A percentile compares a stretch with the other conserved stretches of the same genome.
Evolutionary conservation across 148 eudicot genomes (phyloP).

Genomic region (Vaccinium corymbosum): DNA sequence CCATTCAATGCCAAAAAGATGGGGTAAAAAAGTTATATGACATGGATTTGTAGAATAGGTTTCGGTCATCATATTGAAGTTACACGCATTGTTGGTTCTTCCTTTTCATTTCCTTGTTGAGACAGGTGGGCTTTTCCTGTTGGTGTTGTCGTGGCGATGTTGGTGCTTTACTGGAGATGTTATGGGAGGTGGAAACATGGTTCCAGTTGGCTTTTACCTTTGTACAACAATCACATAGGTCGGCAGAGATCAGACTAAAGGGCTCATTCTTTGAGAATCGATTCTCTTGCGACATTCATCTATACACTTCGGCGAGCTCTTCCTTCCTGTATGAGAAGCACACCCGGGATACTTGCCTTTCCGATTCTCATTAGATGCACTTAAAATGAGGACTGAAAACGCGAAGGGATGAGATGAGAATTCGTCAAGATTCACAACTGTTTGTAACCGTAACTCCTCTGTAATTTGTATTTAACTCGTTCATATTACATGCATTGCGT

Average conservation of each 20-base stretch:
- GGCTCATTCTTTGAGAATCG: not conserved
- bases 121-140: constrained; percentile 93
- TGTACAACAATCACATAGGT: constrained; percentile 61
- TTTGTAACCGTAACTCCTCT: not conserved
- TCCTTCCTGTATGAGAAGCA: constrained; percentile 11
- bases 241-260: constrained; percentile 67
- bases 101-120: constrained; percentile 14
- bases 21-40: not conserved
- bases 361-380: not conserved
- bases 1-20: not conserved
- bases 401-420: constrained; percentile 3
- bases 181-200: constrained; percentile 72
- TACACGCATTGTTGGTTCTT: constrained; percentile 2
- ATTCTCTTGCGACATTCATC: not conserved
- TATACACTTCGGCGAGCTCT: constrained; percentile 13
- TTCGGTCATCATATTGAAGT: not conserved
- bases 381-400: not conserved
- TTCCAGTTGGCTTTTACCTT: constrained; percentile 58
- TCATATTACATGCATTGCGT: not conserved
- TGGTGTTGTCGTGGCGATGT: constrained; percentile 36
- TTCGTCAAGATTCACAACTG: not conserved
- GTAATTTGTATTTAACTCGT: not conserved
- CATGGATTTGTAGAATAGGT: not conserved
- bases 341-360: not conserved
- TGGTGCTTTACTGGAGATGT: constrained; percentile 86